Evolutionary conservation across 768 basidiomycete genomes (phyloP).

Genomic region (Clavaria fumosa): DNA sequence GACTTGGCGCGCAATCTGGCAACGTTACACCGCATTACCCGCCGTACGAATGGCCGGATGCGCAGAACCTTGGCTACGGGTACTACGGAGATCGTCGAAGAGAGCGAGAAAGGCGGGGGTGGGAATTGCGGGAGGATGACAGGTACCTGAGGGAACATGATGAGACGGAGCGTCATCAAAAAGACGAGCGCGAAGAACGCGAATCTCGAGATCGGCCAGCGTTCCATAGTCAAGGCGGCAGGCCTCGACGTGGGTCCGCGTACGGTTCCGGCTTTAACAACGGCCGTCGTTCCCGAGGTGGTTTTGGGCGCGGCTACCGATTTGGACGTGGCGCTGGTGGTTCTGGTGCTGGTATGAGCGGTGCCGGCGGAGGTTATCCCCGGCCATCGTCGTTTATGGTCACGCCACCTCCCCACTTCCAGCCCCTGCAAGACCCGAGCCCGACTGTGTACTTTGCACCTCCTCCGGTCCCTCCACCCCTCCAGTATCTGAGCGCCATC

Average conservation of each 20-base stretch:
- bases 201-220: background rate
- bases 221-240: background rate
- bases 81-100: conserved; percentile 22
- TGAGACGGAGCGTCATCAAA: conserved; percentile 11
- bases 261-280: conserved; percentile 7
- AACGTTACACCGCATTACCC: background rate
- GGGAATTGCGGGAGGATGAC: conserved; percentile 9
- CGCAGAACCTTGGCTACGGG: conserved; percentile 49
- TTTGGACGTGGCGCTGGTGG: conserved; percentile 18
- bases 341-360: conserved; percentile 15
- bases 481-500: too few species aligned
- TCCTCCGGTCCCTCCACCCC: conserved; percentile 16
- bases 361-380: conserved; percentile 18
- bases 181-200: background rate
- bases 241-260: background rate
- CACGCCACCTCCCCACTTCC: conserved; percentile 21
- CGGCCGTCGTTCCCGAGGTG: conserved; percentile 20
- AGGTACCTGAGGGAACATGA: conserved; percentile 14
- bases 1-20: conserved; percentile 2
- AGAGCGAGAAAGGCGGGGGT: conserved; percentile 12
- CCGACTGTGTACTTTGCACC: conserved; percentile 17
- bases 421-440: conserved; percentile 12
- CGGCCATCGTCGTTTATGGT: conserved; percentile 18
- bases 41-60: conserved; percentile 28
- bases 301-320: conserved; percentile 19